Evolutionary conservation across 495 filamentous ascomycete genomes (phyloP).

Genomic region (Amniculicola lignicola): DNA sequence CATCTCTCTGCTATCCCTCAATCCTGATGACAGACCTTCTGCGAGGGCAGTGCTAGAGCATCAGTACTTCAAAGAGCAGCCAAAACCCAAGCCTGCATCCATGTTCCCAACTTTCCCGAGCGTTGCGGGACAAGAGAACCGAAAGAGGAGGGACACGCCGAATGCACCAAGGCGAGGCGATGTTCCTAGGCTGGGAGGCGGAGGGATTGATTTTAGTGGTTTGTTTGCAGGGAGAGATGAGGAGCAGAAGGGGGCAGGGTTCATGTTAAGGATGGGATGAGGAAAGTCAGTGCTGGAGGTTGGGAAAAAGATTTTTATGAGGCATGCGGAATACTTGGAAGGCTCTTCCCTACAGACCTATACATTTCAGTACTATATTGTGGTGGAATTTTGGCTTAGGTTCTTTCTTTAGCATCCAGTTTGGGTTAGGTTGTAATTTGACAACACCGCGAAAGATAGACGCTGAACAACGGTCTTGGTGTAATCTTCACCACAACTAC

Average conservation of each 20-base stretch:
- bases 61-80: slow-evolving; percentile 85
- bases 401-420: no score
- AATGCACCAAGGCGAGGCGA: slow-evolving; percentile 82
- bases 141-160: slow-evolving; percentile 69
- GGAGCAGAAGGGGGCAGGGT: slow-evolving; percentile 76
- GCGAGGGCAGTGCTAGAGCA: slow-evolving; percentile 72
- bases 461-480: no score
- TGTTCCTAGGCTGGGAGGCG: slow-evolving; percentile 59
- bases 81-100: slow-evolving; percentile 76
- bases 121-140: slow-evolving; percentile 88
- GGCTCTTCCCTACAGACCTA: no score
- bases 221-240: slow-evolving; percentile 70
- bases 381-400: no score
- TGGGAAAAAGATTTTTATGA: no score
- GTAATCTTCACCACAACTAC: no score
- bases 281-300: no score
- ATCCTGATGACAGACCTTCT: slow-evolving; percentile 67
- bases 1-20: slow-evolving; percentile 64
- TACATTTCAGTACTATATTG: no score
- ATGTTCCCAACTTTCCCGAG: slow-evolving; percentile 71
- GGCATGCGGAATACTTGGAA: no score
- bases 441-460: no score
- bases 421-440: no score
- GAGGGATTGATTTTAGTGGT: slow-evolving; percentile 73
- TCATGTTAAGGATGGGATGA: slow-evolving; percentile 65